Conservation (phyloP, 345 rosid genomes). For the Barbarea vulgaris region DNA sequence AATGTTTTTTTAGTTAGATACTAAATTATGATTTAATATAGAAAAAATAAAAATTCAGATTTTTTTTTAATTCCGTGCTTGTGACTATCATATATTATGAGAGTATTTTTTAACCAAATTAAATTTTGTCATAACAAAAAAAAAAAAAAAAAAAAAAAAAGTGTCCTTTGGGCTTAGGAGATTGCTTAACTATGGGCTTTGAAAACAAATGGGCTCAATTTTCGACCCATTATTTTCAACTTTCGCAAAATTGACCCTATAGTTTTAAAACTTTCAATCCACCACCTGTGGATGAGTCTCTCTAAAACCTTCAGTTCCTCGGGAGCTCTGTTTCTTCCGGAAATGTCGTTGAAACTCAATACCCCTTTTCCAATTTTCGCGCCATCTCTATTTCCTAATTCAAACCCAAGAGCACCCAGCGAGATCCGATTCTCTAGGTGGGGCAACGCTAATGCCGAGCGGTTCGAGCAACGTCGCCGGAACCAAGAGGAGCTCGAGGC, state of each 20-base stretch:
- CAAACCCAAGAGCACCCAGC: conserved; percentile 44
- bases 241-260: conserved; percentile 29
- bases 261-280: conserved; percentile 16
- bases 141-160: too few relatives aligned
- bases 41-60: too few relatives aligned
- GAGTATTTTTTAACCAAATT: too few relatives aligned
- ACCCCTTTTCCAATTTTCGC: conserved; percentile 66
- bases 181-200: background rate
- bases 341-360: conserved; percentile 70
- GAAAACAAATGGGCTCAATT: background rate
- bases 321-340: conserved; percentile 18
- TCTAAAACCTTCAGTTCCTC: conserved; percentile 22
- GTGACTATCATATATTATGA: too few relatives aligned
- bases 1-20: too few relatives aligned
- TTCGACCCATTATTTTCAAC: background rate
- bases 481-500: conserved; percentile 67
- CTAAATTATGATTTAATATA: too few relatives aligned
- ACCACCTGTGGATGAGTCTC: conserved; percentile 30
- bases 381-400: conserved; percentile 41
- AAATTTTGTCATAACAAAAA: too few relatives aligned
- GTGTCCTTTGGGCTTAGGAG: background rate
- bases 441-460: conserved; percentile 75
- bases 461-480: conserved; percentile 66
- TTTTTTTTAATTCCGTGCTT: too few relatives aligned
- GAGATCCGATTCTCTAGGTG: conserved; percentile 73